phyloP scores from a whole-genome alignment of 352 stramenopile genomes.

The Pythium grandisporangium region DNA sequence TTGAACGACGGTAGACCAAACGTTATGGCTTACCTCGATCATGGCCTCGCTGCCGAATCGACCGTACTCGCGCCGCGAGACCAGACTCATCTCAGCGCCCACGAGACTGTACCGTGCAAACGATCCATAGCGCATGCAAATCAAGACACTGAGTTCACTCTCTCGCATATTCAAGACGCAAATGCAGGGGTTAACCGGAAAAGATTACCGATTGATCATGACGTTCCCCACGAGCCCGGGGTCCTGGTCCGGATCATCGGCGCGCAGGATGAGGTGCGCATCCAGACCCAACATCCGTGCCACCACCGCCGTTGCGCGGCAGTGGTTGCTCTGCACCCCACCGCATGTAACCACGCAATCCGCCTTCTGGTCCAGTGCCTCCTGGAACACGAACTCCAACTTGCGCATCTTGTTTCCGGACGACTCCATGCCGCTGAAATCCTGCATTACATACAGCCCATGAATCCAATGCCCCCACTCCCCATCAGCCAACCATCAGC shows the following conservation, averaged over 20 bases:
- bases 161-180: too few relatives aligned
- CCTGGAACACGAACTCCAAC: conserved; percentile 90
- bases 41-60: conserved; percentile 72
- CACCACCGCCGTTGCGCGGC: conserved; percentile 74
- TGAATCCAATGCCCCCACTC: neutral
- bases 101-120: conserved; percentile 33
- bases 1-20: neutral
- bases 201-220: conserved; percentile 54
- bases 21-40: conserved; percentile 38
- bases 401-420: conserved; percentile 95
- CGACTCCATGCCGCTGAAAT: conserved; percentile 86
- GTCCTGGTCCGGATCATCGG: conserved; percentile 64
- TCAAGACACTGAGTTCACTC: too few relatives aligned
- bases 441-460: conserved; percentile 12
- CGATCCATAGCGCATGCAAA: too few relatives aligned
- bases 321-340: conserved; percentile 93
- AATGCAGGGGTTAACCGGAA: neutral
- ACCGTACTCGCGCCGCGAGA: conserved; percentile 75
- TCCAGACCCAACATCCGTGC: conserved; percentile 87
- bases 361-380: conserved; percentile 77
- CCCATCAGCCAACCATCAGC: too few relatives aligned
- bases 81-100: conserved; percentile 62
- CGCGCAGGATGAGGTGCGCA: conserved; percentile 86
- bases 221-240: conserved; percentile 66
- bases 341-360: conserved; percentile 91